Conservation (phyloP, 805 yeast species). For the Pichia nakasei region DNA sequence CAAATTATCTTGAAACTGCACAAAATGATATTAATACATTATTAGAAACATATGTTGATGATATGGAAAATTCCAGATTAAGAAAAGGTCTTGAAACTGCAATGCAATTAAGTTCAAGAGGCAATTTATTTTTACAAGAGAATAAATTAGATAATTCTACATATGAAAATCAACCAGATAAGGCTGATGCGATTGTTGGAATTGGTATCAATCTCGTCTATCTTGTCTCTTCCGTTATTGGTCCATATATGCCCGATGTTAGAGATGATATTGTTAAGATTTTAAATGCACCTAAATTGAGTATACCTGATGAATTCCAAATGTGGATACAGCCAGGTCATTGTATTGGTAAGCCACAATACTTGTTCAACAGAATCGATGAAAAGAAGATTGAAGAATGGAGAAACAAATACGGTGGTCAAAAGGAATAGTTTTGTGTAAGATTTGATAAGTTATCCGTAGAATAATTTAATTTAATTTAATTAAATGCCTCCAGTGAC, state of each 20-base stretch:
- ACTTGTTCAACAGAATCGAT: slow-evolving; percentile 87
- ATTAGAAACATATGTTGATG: slow-evolving; percentile 51
- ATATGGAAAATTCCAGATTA: slow-evolving; percentile 71
- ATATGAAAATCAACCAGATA: slow-evolving; percentile 64
- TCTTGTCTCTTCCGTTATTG: slow-evolving; percentile 69
- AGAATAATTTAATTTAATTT: too few species aligned
- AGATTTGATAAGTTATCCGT: too few species aligned
- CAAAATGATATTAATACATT: slow-evolving; percentile 51
- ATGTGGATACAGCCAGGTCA: slow-evolving; percentile 70
- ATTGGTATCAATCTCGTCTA: slow-evolving; percentile 85
- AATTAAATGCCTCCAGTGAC: too few species aligned
- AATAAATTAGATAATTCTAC: slow-evolving; percentile 87
- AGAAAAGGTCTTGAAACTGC: slow-evolving; percentile 88
- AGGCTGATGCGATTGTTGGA: slow-evolving; percentile 86
- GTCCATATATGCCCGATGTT: slow-evolving; percentile 89
- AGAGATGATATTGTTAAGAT: slow-evolving; percentile 61
- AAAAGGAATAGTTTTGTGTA: slow-evolving; percentile 40
- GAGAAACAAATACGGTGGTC: slow-evolving; percentile 83
- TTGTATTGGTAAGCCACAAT: slow-evolving; percentile 82
- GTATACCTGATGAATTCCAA: slow-evolving; percentile 69
- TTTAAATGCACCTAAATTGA: slow-evolving; percentile 72
- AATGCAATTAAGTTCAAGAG: slow-evolving; percentile 85
- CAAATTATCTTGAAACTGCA: slow-evolving; percentile 37
- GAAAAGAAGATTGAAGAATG: slow-evolving; percentile 80
- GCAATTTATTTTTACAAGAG: slow-evolving; percentile 93